These are phyloP conservation scores for Phytopythium montanum DNA, from an alignment of 352 stramenopile species.

Conservation along the genomic window DNA sequence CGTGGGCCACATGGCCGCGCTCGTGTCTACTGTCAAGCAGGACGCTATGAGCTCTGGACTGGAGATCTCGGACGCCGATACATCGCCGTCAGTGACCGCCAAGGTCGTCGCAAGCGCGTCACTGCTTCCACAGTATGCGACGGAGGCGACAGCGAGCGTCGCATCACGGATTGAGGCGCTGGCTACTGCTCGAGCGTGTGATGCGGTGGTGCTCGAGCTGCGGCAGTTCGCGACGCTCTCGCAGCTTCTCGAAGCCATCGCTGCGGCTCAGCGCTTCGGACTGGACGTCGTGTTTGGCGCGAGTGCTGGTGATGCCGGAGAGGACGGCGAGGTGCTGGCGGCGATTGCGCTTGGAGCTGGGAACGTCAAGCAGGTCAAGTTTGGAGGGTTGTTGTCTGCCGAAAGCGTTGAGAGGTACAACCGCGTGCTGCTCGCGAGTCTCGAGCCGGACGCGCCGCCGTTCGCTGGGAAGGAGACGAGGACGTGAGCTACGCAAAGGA, in stretches of 20 bases:
- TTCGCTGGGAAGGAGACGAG: constrained; percentile 38
- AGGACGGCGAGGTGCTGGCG: constrained; percentile 33
- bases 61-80: background rate
- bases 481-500: constrained; percentile 10
- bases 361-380: constrained; percentile 60
- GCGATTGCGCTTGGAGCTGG: constrained; percentile 49
- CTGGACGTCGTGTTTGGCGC: constrained; percentile 50
- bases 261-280: constrained; percentile 43
- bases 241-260: constrained; percentile 32
- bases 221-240: constrained; percentile 56
- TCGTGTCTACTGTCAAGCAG: constrained; percentile 41
- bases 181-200: constrained; percentile 52
- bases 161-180: constrained; percentile 28
- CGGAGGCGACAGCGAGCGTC: constrained; percentile 50
- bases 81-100: background rate
- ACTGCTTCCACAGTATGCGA: constrained; percentile 6
- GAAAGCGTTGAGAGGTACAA: constrained; percentile 59
- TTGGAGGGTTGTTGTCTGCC: constrained; percentile 42
- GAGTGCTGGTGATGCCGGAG: constrained; percentile 19
- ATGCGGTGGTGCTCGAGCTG: constrained; percentile 53
- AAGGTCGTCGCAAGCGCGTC: background rate
- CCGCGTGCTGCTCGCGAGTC: constrained; percentile 36
- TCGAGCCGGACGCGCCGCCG: constrained; percentile 35
- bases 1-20: constrained; percentile 36
- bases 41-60: constrained; percentile 14